phyloP scores from a whole-genome alignment of 2,329 filamentous ascomycete genomes.

The Colletotrichum sp. region DNA sequence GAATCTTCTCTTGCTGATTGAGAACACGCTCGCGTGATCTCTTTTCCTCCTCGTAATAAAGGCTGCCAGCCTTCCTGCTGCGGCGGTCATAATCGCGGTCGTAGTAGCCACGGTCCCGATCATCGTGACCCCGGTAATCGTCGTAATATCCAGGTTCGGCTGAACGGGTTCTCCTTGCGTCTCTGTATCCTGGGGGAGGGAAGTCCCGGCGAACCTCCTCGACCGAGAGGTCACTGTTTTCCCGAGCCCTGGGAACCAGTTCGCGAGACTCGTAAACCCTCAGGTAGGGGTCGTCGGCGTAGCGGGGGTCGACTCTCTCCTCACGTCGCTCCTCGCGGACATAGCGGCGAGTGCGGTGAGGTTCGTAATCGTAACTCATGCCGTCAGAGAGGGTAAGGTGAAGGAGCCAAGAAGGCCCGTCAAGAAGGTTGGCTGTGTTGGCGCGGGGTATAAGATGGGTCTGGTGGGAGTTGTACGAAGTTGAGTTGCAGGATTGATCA shows the following conservation, averaged over 20 bases:
- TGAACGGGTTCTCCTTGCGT: slow-evolving; percentile 67
- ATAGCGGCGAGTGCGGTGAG: slow-evolving; percentile 49
- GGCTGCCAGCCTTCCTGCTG: slow-evolving; percentile 54
- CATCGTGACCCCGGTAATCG: slow-evolving; percentile 48
- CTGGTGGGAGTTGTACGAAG: neutral
- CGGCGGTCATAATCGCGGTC: slow-evolving; percentile 53
- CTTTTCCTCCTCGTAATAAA: slow-evolving; percentile 62
- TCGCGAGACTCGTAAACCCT: slow-evolving; percentile 53
- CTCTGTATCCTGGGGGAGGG: slow-evolving; percentile 69
- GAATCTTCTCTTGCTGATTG: slow-evolving; percentile 69
- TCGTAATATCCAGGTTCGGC: slow-evolving; percentile 66
- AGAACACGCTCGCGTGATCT: slow-evolving; percentile 55
- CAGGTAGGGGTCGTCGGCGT: slow-evolving; percentile 57
- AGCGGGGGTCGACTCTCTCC: slow-evolving; percentile 54
- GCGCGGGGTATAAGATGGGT: neutral
- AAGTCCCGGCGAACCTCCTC: slow-evolving; percentile 89
- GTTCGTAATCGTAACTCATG: slow-evolving; percentile 61
- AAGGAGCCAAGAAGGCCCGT: neutral
- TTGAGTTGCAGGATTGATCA: neutral
- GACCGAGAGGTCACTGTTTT: slow-evolving; percentile 76
- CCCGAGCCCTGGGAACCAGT: slow-evolving; percentile 64
- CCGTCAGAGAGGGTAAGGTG: neutral
- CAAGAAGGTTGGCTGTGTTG: neutral
- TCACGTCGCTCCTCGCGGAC: slow-evolving; percentile 60
- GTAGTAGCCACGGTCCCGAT: slow-evolving; percentile 51